Conservation (phyloP, 2,329 filamentous ascomycete species). For the Fusarium drepaniforme region DNA sequence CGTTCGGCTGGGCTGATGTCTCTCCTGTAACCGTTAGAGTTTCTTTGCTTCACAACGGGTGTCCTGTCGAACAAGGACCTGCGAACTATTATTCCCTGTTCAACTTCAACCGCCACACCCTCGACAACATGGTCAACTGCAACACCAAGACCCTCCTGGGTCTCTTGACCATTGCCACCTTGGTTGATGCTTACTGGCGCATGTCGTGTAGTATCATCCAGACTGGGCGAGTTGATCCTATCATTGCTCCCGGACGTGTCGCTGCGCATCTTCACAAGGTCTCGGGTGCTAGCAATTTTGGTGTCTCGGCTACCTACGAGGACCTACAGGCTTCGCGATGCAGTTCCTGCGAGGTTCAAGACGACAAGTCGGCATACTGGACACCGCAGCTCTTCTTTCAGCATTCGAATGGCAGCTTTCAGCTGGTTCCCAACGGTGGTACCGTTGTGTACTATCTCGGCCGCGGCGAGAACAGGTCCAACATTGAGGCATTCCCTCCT, state of each 20-base stretch:
- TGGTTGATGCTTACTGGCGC: conserved; percentile 38
- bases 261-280: conserved; percentile 39
- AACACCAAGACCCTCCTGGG: conserved; percentile 13
- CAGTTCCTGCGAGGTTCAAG: conserved; percentile 40
- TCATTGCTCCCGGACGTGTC: conserved; percentile 33
- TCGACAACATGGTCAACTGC: conserved; percentile 27
- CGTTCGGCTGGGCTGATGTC: not conserved
- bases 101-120: conserved; percentile 5
- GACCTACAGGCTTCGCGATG: conserved; percentile 36
- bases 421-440: conserved; percentile 40
- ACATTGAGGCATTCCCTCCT: conserved; percentile 39
- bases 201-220: conserved; percentile 42
- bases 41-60: conserved; percentile 3
- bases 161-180: conserved; percentile 18
- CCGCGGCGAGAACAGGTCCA: conserved; percentile 38
- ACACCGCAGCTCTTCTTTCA: conserved; percentile 40
- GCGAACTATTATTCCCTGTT: conserved; percentile 14
- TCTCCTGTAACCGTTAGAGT: not conserved
- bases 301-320: conserved; percentile 20
- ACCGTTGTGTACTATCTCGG: conserved; percentile 41
- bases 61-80: conserved; percentile 20
- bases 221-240: conserved; percentile 38
- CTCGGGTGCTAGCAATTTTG: conserved; percentile 41
- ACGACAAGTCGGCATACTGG: conserved; percentile 43
- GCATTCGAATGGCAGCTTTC: conserved; percentile 36